Evolutionary conservation across 2,329 filamentous ascomycete genomes (phyloP).

Genomic region (Stagonosporopsis vannaccii): DNA sequence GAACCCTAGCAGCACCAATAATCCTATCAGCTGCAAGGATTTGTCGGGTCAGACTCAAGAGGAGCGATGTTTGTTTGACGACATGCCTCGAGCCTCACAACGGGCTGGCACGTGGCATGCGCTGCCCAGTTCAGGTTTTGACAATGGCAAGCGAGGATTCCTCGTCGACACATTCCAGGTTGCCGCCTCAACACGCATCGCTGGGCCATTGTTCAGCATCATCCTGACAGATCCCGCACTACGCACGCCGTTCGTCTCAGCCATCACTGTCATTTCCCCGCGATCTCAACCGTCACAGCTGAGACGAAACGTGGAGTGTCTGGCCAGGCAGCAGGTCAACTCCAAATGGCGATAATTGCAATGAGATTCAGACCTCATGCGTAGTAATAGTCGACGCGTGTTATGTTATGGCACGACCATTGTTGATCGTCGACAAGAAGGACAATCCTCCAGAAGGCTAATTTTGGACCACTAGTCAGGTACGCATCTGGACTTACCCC

Average conservation of each 20-base stretch:
- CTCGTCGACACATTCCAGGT: constrained; percentile 12
- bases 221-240: constrained; percentile 17
- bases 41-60: not conserved
- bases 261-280: constrained; percentile 21
- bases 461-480: constrained; percentile 19
- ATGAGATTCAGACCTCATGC: constrained; percentile 18
- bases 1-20: not conserved
- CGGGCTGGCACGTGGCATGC: constrained; percentile 11
- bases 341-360: constrained; percentile 16
- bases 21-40: not conserved
- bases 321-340: constrained; percentile 27
- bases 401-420: constrained; percentile 9
- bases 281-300: constrained; percentile 18
- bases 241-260: constrained; percentile 37
- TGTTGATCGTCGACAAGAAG: constrained; percentile 12
- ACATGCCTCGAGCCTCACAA: constrained; percentile 11
- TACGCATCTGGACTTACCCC: constrained; percentile 11
- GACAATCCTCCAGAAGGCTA: constrained; percentile 19
- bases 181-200: constrained; percentile 15
- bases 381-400: not conserved
- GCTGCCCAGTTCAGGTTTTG: constrained; percentile 2
- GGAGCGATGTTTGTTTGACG: constrained; percentile 17
- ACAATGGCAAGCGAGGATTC: constrained; percentile 16
- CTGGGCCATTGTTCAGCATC: constrained; percentile 18
- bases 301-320: constrained; percentile 27